These are phyloP conservation scores for Trichosporon sp. DNA, from an alignment of 1,284 basidiomycete genomes.

Conservation along the genomic window DNA sequence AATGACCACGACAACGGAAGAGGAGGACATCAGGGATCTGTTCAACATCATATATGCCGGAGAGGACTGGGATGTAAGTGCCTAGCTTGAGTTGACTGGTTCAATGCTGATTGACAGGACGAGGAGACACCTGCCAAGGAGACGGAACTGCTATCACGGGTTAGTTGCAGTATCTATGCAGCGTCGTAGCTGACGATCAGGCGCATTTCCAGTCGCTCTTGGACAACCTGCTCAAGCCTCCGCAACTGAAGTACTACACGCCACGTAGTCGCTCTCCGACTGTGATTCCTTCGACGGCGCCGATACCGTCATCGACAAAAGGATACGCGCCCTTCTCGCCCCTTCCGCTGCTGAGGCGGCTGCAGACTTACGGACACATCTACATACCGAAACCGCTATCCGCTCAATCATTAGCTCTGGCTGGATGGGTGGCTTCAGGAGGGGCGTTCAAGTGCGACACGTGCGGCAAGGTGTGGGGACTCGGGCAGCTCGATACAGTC, in stretches of 20 bases:
- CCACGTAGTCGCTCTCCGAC: background rate
- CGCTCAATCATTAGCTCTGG: slow-evolving; percentile 18
- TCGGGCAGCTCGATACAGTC: slow-evolving; percentile 6
- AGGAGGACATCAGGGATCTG: background rate
- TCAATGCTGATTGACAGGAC: background rate
- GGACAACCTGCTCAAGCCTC: slow-evolving; percentile 4
- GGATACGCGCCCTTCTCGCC: slow-evolving; percentile 35
- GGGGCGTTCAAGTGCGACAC: slow-evolving; percentile 24
- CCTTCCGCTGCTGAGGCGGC: slow-evolving; percentile 29
- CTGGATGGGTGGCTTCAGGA: slow-evolving; percentile 30
- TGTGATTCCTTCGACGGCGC: slow-evolving; percentile 23
- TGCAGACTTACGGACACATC: slow-evolving; percentile 28
- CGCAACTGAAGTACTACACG: slow-evolving; percentile 4
- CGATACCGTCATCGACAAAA: slow-evolving; percentile 20
- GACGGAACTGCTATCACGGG: background rate
- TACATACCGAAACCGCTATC: slow-evolving; percentile 20
- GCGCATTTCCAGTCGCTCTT: slow-evolving; percentile 2
- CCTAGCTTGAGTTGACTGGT: background rate
- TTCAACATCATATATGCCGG: slow-evolving; percentile 1
- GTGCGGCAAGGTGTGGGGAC: slow-evolving; percentile 15
- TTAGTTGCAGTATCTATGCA: background rate
- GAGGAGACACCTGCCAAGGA: background rate
- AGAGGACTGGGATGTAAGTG: background rate
- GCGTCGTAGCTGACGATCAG: background rate
- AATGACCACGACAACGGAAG: background rate